These are phyloP conservation scores for Purpureocillium lavendulum DNA, from an alignment of 2,329 filamentous ascomycete genomes.

Conservation along the genomic window DNA sequence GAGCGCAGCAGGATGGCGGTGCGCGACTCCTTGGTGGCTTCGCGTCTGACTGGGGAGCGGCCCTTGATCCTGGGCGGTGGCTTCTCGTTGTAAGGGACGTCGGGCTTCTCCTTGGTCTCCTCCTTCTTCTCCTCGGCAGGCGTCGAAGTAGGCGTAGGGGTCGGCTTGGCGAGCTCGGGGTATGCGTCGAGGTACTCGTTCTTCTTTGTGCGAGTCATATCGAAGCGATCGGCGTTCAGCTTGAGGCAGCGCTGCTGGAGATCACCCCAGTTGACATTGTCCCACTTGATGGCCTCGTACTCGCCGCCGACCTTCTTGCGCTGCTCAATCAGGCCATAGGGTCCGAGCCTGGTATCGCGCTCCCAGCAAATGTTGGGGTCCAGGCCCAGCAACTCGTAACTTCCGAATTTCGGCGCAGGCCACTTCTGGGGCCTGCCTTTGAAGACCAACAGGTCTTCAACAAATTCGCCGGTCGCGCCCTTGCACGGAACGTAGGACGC, in stretches of 20 bases:
- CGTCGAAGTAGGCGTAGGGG: slow-evolving; percentile 6
- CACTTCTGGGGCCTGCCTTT: slow-evolving; percentile 52
- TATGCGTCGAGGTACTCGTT: slow-evolving; percentile 37
- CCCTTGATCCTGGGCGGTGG: slow-evolving; percentile 7
- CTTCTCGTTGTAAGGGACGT: background rate
- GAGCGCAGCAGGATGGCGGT: slow-evolving; percentile 71
- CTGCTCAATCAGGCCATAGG: slow-evolving; percentile 49
- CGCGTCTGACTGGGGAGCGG: slow-evolving; percentile 8
- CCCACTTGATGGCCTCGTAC: slow-evolving; percentile 44
- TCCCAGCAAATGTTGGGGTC: slow-evolving; percentile 60
- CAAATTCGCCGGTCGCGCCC: slow-evolving; percentile 51
- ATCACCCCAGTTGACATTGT: slow-evolving; percentile 59
- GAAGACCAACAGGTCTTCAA: slow-evolving; percentile 57
- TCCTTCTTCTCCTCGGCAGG: slow-evolving; percentile 7
- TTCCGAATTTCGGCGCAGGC: slow-evolving; percentile 53
- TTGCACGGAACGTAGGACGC: slow-evolving; percentile 56
- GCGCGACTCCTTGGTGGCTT: slow-evolving; percentile 35
- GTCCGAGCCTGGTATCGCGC: slow-evolving; percentile 59
- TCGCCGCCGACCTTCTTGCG: slow-evolving; percentile 34
- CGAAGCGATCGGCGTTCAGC: slow-evolving; percentile 59
- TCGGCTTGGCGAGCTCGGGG: slow-evolving; percentile 19
- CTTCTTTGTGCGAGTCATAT: slow-evolving; percentile 26
- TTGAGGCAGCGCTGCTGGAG: slow-evolving; percentile 59
- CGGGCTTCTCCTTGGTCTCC: slow-evolving; percentile 1
- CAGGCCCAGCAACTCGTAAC: slow-evolving; percentile 50